Evolutionary conservation across 768 basidiomycete species (phyloP).

Genomic region (Panaeolus papilionaceus): DNA sequence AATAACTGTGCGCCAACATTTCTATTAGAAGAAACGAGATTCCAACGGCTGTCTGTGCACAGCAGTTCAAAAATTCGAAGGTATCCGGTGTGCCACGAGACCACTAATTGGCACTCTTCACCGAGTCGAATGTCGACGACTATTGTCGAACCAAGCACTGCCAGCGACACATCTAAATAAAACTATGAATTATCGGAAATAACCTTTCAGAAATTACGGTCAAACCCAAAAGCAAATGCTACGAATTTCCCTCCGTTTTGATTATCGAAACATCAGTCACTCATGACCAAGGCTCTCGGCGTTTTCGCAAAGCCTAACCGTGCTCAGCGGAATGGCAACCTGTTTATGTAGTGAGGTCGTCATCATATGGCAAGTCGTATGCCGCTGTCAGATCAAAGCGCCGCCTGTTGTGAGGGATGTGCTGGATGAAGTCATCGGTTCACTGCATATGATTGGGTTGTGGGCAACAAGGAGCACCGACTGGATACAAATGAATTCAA

Average conservation of each 20-base stretch:
- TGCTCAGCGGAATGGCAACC: too few species aligned
- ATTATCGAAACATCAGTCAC: too few species aligned
- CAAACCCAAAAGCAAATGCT: too few species aligned
- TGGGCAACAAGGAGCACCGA: neutral
- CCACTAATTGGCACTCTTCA: neutral
- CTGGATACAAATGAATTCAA: neutral
- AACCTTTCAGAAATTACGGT: too few species aligned
- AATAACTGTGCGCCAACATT: neutral
- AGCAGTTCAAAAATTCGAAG: neutral
- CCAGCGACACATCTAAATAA: too few species aligned
- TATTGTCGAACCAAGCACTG: too few species aligned
- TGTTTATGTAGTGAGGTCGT: too few species aligned
- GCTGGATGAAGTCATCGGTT: neutral
- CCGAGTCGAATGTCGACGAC: too few species aligned
- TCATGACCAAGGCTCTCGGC: too few species aligned
- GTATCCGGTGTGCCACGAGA: neutral
- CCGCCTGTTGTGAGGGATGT: neutral
- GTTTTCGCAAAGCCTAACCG: too few species aligned
- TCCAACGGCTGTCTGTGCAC: neutral
- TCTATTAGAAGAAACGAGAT: constrained; percentile 1
- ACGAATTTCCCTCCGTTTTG: too few species aligned
- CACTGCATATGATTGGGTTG: neutral
- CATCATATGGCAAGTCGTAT: neutral
- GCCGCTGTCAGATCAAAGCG: neutral
- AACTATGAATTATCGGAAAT: too few species aligned